A percentile compares a stretch with the other conserved stretches of the same genome.
Evolutionary conservation across 805 yeast species (phyloP).

Genomic region (Candida qinlingensis): DNA sequence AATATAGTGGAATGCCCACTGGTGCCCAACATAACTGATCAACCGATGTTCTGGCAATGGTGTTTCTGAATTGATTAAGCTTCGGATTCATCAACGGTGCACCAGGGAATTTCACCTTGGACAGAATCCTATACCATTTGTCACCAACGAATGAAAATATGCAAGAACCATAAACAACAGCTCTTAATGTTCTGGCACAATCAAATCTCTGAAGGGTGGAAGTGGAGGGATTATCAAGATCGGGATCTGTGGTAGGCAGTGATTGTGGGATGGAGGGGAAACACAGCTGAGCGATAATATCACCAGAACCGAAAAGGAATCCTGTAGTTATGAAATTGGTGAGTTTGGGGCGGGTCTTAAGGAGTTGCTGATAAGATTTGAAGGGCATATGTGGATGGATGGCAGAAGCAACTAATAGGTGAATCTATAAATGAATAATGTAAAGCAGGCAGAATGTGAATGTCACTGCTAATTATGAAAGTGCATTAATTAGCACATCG

Average conservation of each 20-base stretch:
- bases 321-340: conserved; percentile 56
- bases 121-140: conserved; percentile 58
- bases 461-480: too few relatives aligned
- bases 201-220: conserved; percentile 35
- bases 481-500: too few relatives aligned
- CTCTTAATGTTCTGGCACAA: conserved; percentile 50
- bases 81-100: conserved; percentile 12
- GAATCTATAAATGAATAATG: too few relatives aligned
- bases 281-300: conserved; percentile 59
- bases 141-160: conserved; percentile 74
- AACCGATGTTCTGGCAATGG: conserved; percentile 46
- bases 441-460: too few relatives aligned
- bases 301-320: conserved; percentile 69
- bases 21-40: conserved; percentile 84
- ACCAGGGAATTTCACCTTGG: conserved; percentile 35
- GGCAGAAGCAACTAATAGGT: too few relatives aligned
- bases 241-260: neutral
- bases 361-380: conserved; percentile 14
- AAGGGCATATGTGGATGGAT: conserved; percentile 1
- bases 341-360: conserved; percentile 42
- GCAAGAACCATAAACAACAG: conserved; percentile 63
- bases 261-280: conserved; percentile 24
- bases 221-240: neutral
- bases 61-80: conserved; percentile 27
- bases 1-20: conserved; percentile 67